Evolutionary conservation across 371 early-diverging fungal genomes (phyloP), one percentile per base, ranked within the genome.

Genomic region (Haplosporangium sp.): DNA sequence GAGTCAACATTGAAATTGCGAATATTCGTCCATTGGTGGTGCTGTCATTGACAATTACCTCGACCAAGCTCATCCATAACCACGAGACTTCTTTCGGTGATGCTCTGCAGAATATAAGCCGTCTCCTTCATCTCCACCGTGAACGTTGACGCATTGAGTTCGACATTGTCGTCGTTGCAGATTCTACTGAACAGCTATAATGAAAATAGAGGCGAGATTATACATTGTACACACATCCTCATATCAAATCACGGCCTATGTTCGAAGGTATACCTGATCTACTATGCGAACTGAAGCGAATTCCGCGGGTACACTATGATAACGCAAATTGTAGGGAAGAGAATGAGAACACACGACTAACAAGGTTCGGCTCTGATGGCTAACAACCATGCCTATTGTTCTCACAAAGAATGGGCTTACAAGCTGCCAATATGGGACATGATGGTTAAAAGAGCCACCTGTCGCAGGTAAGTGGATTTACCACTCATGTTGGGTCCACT

Each of bases 401-500:
- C 16, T 37, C 23, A 41, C 53, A 47, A 14, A 29, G 42, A 36
- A 47, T 38, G 42, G 6, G 63, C 82, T 72, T 88, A 90, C 90
- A 89, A 96, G 50, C 90, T 91, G 20, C 99, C 99, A 29, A 96
- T 93, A 52, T 99, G 99, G 0, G 98, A 97, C 91, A 99, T 91
- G 53, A 99, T 88, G n/a, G 75, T 85, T 46, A 98, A 67, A 13
- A 98, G 83, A 0, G 95, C 95, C 18, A 97, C 84, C 66, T 96
- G 97, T n/a, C 93, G 89, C 40, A 99, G 70, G 76, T 98, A 99
- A 7, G 99, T 96, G 14, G 95, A 91, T 77, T 98, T 98, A 14
- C 98, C 98, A 58, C 93, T 93, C 99, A 99, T 99, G 79, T 99
- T 99, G 1, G 99, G 96, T 0, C 99, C 99, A 0, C 96, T 97